Conservation (phyloP, 2,329 filamentous ascomycete genomes). For the Botryosphaeria dothidea region DNA sequence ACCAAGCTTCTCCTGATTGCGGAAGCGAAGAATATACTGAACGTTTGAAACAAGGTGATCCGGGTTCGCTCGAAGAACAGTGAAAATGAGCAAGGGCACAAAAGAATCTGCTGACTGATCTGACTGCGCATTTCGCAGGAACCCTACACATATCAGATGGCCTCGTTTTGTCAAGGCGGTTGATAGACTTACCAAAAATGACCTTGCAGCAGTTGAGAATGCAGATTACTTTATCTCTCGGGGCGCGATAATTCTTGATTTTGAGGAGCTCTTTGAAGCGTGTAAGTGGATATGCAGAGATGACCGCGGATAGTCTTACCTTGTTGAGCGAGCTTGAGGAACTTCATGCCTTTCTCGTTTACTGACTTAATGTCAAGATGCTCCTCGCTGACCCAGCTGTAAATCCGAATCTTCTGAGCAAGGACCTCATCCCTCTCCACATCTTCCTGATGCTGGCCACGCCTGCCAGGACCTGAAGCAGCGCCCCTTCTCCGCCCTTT, state of each 20-base stretch:
- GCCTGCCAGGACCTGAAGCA: slow-evolving; percentile 72
- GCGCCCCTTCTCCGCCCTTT: slow-evolving; percentile 48
- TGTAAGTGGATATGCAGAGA: neutral
- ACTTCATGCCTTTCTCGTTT: slow-evolving; percentile 82
- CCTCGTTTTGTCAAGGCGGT: neutral
- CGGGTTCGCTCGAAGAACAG: slow-evolving; percentile 90
- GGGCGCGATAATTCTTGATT: slow-evolving; percentile 95
- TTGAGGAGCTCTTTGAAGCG: slow-evolving; percentile 76
- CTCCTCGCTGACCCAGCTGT: slow-evolving; percentile 89
- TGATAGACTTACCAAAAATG: slow-evolving; percentile 72
- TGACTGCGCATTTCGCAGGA: slow-evolving; percentile 86
- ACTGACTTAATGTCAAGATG: slow-evolving; percentile 90
- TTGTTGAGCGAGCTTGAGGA: slow-evolving; percentile 86
- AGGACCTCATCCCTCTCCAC: slow-evolving; percentile 96
- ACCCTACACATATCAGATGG: slow-evolving; percentile 51
- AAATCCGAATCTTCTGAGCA: slow-evolving; percentile 94
- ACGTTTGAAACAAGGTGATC: slow-evolving; percentile 96
- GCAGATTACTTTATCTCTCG: slow-evolving; percentile 96
- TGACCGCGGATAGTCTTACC: slow-evolving; percentile 45
- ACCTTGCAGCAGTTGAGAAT: slow-evolving; percentile 99
- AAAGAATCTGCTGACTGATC: slow-evolving; percentile 97
- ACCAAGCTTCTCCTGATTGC: slow-evolving; percentile 94
- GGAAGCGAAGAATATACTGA: slow-evolving; percentile 94
- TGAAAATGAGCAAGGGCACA: slow-evolving; percentile 91
- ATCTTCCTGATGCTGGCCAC: slow-evolving; percentile 96